phyloP scores from a whole-genome alignment of 108 stramenopile species.

The Skeletonema tropicum region DNA sequence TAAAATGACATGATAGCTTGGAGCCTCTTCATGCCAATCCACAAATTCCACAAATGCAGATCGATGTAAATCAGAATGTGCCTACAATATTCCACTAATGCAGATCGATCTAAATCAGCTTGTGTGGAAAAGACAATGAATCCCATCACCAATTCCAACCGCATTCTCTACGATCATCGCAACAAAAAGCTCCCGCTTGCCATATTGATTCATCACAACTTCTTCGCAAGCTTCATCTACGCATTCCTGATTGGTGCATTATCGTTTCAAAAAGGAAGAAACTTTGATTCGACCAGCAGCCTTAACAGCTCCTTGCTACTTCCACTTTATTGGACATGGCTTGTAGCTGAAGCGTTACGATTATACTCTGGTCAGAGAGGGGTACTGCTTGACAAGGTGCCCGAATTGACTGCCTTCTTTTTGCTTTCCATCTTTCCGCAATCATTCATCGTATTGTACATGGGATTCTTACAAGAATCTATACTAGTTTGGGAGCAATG shows the following conservation, averaged over 20 bases:
- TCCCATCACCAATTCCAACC: no score
- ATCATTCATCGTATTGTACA: slow-evolving; percentile 22
- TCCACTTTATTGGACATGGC: slow-evolving; percentile 38
- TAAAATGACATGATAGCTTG: no score
- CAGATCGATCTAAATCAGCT: no score
- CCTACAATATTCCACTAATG: no score
- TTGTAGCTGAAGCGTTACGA: slow-evolving; percentile 30
- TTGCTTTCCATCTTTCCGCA: slow-evolving; percentile 44
- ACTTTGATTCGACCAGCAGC: slow-evolving; percentile 19
- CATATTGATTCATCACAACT: slow-evolving; percentile 43
- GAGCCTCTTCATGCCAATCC: no score
- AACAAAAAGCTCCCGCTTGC: slow-evolving; percentile 47
- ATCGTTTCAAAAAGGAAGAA: slow-evolving; percentile 12
- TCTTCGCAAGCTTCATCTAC: slow-evolving; percentile 31
- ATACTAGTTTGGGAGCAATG: slow-evolving; percentile 22
- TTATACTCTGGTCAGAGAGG: slow-evolving; percentile 46
- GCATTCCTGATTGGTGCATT: slow-evolving; percentile 12
- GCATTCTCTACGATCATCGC: background rate
- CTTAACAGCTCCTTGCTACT: slow-evolving; percentile 31
- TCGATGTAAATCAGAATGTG: no score
- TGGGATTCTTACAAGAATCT: slow-evolving; percentile 44
- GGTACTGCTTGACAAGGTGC: slow-evolving; percentile 21
- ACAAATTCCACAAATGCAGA: no score
- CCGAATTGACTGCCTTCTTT: slow-evolving; percentile 34
- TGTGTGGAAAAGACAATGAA: no score